Base-by-base conservation (phyloP, 768 basidiomycete genomes). In the Leucogyrophana mollusca region DNA sequence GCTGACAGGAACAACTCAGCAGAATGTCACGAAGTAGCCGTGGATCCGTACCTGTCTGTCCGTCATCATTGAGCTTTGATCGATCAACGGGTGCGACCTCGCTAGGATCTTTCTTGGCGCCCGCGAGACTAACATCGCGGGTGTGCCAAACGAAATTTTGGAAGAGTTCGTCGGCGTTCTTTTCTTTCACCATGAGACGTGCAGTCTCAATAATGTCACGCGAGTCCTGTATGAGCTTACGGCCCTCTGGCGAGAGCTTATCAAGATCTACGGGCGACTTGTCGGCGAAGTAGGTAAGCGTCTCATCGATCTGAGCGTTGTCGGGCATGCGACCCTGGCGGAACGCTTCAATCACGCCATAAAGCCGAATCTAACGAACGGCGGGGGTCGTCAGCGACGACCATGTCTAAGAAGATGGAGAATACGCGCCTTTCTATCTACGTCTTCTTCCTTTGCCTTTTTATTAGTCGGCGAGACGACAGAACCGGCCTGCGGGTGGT, bases 131-230 rank as follows among this genome's bases (percentile, higher is more conserved):
- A 16, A 84, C 69, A 30, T 78, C 77, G 25, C 78, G 71, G 1
- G 89, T 90, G 50, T 84, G 79, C 87, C 87, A 94, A 33, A 94
- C 66, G 55, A 95, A 94, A 57, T 89, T 85, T 67, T 97, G 95
- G 64, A 96, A 76, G 33, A 97, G 77, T 69, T 97, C 93, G 55
- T 95, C 94, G 18, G 73, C 69, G 54, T 96, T 96, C 79, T 95
- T 96, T 56, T 87, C 76, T 40, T 72, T 58, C n/a, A 94, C 82
- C 47, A 93, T 83, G 33, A 77, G 55, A 10, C 84, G 77, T 0
- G 79, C 73, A 4, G 90, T 93, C 53, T 81, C 78, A 56, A 95
- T 74, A 59, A 96, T 89, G 39, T 90, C 82, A 35, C 81, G 78
- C n/a, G 76, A 64, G 59, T 96, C 93, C 43, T 80, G 71, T 34